A percentile compares a stretch with the other conserved stretches of the same genome.
Conservation (phyloP, 2,329 filamentous ascomycete species). For the Gliomastix tumulicola region DNA sequence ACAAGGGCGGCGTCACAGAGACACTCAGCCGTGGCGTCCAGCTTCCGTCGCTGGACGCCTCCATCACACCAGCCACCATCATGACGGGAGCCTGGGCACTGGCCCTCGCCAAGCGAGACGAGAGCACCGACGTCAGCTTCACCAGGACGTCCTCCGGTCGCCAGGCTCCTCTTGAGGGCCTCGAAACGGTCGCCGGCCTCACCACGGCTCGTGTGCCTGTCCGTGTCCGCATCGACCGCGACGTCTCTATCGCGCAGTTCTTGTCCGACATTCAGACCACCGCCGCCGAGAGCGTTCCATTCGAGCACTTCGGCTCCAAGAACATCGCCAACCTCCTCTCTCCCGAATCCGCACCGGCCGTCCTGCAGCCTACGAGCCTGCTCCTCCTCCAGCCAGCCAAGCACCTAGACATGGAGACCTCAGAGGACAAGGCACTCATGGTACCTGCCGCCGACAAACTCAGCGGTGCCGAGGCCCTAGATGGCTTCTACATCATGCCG, state of each 20-base stretch:
- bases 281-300: background rate
- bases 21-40: background rate
- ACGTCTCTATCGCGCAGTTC: constrained; percentile 7
- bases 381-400: constrained; percentile 2
- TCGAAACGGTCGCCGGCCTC: constrained; percentile 4
- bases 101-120: background rate
- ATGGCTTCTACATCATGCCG: background rate
- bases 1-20: constrained; percentile 1
- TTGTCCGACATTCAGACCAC: constrained; percentile 7
- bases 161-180: background rate
- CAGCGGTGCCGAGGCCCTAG: constrained; percentile 26
- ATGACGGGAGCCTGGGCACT: constrained; percentile 3
- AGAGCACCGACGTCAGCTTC: background rate
- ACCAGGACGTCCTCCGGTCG: constrained; percentile 1
- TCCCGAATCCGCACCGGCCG: constrained; percentile 1
- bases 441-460: background rate
- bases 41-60: background rate
- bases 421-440: background rate
- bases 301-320: constrained; percentile 1
- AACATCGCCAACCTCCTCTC: constrained; percentile 3
- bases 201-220: constrained; percentile 9
- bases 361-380: background rate
- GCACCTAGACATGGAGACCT: background rate
- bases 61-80: background rate
- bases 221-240: constrained; percentile 3